Base-by-base conservation (phyloP, 106 monocot genomes). In the Xerophyta viscosa region DNA sequence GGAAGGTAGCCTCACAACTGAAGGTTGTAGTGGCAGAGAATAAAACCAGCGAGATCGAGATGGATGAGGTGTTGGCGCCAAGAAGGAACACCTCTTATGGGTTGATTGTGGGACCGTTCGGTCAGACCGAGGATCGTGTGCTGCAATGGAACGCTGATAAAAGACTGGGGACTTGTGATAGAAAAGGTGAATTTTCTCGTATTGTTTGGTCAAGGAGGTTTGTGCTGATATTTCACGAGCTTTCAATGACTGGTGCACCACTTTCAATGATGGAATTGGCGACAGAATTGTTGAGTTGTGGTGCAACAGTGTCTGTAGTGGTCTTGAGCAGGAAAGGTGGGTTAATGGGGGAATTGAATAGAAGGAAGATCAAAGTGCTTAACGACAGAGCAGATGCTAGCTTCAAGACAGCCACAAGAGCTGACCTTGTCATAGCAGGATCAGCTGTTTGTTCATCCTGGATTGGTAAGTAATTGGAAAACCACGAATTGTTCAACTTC, bases 211-310 rank as follows among this genome's bases (percentile, higher is more conserved):
- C 80, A 7, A 60, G 84, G 45, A 60, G 53, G 11, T 88, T 93
- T 70, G 42, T 93, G 39, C 63, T 93, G 69, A 58, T 93, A 27
- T 80, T 93, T 69, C 93, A 93, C 50, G 93, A 93, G 74, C 77
- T 93, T 8, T 93, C 93, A 2, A 88, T 93, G 83, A 93, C 93
- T 0, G 93, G 93, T 30, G 93, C 93, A 7, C 93, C 93, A 18
- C 61, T 93, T 4, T 88, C 93, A 10, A 93, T 93, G 93, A 78
- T 93, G 88, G 93, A 93, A 65, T 58, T 93, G 59, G 87, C 82
- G 3, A 78, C 80, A 0, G 93, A 93, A 59, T 53, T 93, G 29
- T 54, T 93, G 65, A 80, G 80, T 27, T 93, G 93, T 66, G 93
- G 88, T 9, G 93, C 77, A 25, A 63, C 36, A 25, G 93, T 93